Conservation (phyloP, 1,284 basidiomycete genomes). For the Leccinum holopus region DNA sequence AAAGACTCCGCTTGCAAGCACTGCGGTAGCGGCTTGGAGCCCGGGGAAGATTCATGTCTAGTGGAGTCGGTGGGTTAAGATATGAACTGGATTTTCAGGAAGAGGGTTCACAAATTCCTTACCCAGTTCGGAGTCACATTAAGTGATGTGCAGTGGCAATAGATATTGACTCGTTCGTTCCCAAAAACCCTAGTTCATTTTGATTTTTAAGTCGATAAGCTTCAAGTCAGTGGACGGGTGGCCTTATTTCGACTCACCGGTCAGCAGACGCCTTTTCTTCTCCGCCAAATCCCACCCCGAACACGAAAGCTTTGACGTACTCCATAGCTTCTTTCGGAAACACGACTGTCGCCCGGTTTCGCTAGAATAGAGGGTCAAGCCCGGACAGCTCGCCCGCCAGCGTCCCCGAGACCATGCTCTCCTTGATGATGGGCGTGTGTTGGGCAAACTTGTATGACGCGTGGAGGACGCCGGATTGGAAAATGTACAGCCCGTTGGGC, state of each 20-base stretch:
- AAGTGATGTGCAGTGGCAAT: background rate
- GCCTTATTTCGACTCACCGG: no score
- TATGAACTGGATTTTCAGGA: no score
- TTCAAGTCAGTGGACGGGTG: no score
- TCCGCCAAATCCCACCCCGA: no score
- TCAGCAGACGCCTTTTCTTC: no score
- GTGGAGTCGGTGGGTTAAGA: no score
- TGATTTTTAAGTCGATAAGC: background rate
- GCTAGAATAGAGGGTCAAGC: constrained; percentile 42
- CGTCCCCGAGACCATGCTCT: constrained; percentile 92
- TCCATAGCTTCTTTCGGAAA: constrained; percentile 45
- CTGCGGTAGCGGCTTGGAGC: no score
- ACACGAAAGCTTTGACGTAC: background rate
- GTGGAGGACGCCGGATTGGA: constrained; percentile 80
- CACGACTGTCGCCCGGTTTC: constrained; percentile 36
- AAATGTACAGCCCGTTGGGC: constrained; percentile 83
- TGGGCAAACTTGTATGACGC: constrained; percentile 79
- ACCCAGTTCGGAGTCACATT: background rate
- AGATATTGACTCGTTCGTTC: background rate
- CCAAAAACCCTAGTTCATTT: background rate
- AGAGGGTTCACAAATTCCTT: no score
- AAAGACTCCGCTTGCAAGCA: no score
- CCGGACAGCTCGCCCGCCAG: constrained; percentile 87
- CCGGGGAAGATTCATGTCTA: no score
- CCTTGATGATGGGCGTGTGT: constrained; percentile 65